phyloP scores from a whole-genome alignment of 2,329 filamentous ascomycete genomes.

The Chrysoporthe austroafricana region DNA sequence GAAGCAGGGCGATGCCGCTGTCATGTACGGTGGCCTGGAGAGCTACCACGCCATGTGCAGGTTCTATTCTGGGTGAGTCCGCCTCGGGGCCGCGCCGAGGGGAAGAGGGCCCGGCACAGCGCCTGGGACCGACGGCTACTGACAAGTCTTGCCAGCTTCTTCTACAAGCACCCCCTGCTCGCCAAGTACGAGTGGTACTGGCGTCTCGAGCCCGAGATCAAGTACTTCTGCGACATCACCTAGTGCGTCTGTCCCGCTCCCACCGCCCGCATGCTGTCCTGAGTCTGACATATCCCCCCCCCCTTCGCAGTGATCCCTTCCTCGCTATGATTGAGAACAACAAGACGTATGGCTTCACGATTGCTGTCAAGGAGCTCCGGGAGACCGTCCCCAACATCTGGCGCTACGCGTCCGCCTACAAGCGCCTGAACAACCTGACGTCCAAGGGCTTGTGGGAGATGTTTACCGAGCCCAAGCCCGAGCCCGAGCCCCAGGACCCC shows the following conservation, averaged over 20 bases:
- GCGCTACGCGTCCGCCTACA: slow-evolving; percentile 97
- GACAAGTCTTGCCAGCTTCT: slow-evolving; percentile 63
- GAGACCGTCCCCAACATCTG: slow-evolving; percentile 99
- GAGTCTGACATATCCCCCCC: neutral
- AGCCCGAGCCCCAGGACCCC: slow-evolving; percentile 56
- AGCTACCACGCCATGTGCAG: slow-evolving; percentile 99
- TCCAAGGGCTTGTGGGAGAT: slow-evolving; percentile 98
- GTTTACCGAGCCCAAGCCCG: slow-evolving; percentile 82
- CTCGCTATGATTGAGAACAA: slow-evolving; percentile 90
- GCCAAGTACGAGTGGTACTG: slow-evolving; percentile 99
- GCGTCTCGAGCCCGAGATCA: slow-evolving; percentile 98
- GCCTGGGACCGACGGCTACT: slow-evolving; percentile 10
- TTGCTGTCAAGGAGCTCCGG: slow-evolving; percentile 95
- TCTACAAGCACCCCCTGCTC: slow-evolving; percentile 94
- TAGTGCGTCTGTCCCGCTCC: slow-evolving; percentile 64
- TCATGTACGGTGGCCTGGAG: slow-evolving; percentile 99
- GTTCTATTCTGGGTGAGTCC: slow-evolving; percentile 90
- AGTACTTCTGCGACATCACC: slow-evolving; percentile 99
- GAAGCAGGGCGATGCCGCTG: slow-evolving; percentile 94
- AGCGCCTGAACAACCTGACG: slow-evolving; percentile 85
- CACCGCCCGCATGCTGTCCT: neutral
- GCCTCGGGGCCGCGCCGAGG: neutral
- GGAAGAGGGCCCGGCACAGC: neutral
- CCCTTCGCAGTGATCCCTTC: slow-evolving; percentile 77
- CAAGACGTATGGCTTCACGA: slow-evolving; percentile 99